These are phyloP conservation scores for Pseudogymnoascus sp. DNA, from an alignment of 2,329 filamentous ascomycete species.

Conservation along the genomic window DNA sequence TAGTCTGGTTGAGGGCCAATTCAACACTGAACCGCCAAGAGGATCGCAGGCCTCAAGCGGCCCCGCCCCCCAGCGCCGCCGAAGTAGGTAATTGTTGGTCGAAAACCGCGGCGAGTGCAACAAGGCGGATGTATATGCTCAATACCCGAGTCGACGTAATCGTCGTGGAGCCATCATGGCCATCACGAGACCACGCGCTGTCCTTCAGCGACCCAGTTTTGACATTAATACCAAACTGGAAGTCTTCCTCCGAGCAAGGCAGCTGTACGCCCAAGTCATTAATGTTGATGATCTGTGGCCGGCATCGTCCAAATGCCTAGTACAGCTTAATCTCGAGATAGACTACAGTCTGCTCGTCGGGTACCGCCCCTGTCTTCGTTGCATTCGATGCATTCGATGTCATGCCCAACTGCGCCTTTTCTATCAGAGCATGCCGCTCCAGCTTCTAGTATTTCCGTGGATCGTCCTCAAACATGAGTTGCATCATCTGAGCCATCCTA, in stretches of 20 bases:
- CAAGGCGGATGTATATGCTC: constrained; percentile 46
- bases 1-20: too few species aligned
- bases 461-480: constrained; percentile 49
- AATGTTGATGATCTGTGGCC: constrained; percentile 49
- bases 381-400: background rate
- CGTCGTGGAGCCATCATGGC: constrained; percentile 18
- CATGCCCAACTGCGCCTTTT: background rate
- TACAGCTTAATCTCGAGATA: constrained; percentile 57
- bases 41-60: too few species aligned
- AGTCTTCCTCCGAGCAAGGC: constrained; percentile 58
- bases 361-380: constrained; percentile 12
- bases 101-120: too few species aligned
- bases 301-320: constrained; percentile 54
- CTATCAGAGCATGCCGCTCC: constrained; percentile 11
- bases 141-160: constrained; percentile 35
- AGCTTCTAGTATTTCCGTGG: constrained; percentile 25
- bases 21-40: too few species aligned
- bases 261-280: constrained; percentile 56
- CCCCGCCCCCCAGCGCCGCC: too few species aligned
- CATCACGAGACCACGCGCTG: background rate
- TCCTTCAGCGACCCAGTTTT: constrained; percentile 40
- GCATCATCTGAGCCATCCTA: constrained; percentile 53
- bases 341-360: constrained; percentile 35
- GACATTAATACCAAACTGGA: constrained; percentile 52
- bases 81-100: too few species aligned